Base-by-base conservation (phyloP, 225 moss, liverwort and hornwort species). In the Antitrichia curtipendula region DNA sequence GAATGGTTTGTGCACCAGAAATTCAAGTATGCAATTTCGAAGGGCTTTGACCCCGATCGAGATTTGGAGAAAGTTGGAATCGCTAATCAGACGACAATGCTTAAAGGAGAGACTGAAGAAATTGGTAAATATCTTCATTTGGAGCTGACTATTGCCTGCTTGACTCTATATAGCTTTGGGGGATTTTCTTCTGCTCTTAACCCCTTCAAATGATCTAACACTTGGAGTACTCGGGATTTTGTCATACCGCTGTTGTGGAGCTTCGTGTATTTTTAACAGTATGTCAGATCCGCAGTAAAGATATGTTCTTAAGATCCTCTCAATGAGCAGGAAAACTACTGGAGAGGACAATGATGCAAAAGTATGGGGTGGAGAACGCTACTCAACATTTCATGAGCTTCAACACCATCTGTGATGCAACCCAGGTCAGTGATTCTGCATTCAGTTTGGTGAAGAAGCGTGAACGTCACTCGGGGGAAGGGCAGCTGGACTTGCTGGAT, bases 351-450 rank as follows among this genome's bases (percentile, higher is more conserved):
- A 96, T 97, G 96, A 83, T 97, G 83, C 94, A 94, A 82, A 97
- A 97, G 88, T 91, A 92, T 89, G 97, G 97, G 23, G 93, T 95
- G 59, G 93, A 91, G 84, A 94, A 94, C 84, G 93, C 91, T 13
- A 80, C 93, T 68, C 88, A 95, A 23, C 96, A 95, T 84, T 97
- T 96, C 85, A 96, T 97, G 96, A 97, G 97, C 88, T 96, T 97
- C 79, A 97, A 97, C 87, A 97, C 97, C 45, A 97, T 97, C 45
- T 97, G 97, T 92, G 96, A 97, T 87, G 96, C 96, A 23, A 97
- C 97, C n/a, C 94, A 95, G 91, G 95, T 94, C 50, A 73, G 88
- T 86, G 52, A 32, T 73, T 68, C 64, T 72, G 61, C 63, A 41
- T 58, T 65, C 65, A 38, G 47, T 43, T 40, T 23, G 25, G 57